Evolutionary conservation across 176 grass and related monocot species (phyloP).

Genomic region (Oryza nivara): DNA sequence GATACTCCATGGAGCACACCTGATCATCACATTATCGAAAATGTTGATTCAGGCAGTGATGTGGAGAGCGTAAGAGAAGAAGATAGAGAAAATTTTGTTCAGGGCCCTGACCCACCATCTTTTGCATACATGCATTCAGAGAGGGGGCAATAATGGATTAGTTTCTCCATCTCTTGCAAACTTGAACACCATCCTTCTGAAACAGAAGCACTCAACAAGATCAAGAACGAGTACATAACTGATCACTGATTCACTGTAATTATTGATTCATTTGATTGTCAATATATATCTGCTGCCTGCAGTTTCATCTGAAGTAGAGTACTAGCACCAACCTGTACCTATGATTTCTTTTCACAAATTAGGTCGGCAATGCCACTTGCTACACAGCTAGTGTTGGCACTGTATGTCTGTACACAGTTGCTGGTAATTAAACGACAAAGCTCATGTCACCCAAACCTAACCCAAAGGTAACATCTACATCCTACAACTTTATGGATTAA

Average conservation of each 20-base stretch:
- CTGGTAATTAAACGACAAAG: background rate
- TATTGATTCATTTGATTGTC: slow-evolving; percentile 32
- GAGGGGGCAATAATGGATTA: background rate
- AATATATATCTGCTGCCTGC: background rate
- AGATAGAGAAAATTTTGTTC: slow-evolving; percentile 47
- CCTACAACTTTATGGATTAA: background rate
- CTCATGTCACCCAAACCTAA: background rate
- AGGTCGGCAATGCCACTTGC: background rate
- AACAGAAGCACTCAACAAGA: background rate
- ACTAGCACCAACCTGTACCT: background rate
- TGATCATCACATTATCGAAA: slow-evolving; percentile 17
- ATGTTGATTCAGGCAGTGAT: slow-evolving; percentile 41
- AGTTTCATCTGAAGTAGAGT: background rate
- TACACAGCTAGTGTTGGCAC: background rate
- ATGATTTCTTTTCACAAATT: background rate
- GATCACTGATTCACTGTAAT: background rate
- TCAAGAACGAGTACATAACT: background rate
- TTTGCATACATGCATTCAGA: slow-evolving; percentile 60
- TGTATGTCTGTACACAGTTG: background rate
- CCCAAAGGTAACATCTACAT: slow-evolving; percentile 8
- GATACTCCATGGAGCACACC: slow-evolving; percentile 43
- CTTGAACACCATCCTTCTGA: slow-evolving; percentile 1
- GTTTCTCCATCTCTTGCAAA: background rate
- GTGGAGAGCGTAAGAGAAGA: slow-evolving; percentile 23
- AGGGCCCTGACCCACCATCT: slow-evolving; percentile 40